phyloP scores from a whole-genome alignment of 2,329 filamentous ascomycete genomes.

The Ceratocystis papillata region DNA sequence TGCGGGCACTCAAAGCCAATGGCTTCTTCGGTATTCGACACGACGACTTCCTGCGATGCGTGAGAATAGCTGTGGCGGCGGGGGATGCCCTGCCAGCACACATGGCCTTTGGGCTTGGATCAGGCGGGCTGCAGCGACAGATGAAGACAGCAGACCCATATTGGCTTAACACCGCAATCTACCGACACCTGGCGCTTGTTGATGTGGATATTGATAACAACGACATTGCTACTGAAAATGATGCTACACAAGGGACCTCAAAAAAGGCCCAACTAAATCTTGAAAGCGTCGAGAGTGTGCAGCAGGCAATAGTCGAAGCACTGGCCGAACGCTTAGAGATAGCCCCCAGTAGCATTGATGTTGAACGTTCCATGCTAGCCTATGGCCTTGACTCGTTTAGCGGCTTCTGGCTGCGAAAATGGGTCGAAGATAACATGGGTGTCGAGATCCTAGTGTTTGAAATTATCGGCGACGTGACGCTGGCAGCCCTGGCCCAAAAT shows the following conservation, averaged over 20 bases:
- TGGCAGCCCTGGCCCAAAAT: constrained; percentile 32
- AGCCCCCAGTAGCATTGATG: constrained; percentile 37
- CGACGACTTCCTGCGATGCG: constrained; percentile 39
- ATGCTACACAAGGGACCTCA: constrained; percentile 26
- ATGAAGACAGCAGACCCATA: constrained; percentile 45
- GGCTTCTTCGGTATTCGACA: constrained; percentile 47
- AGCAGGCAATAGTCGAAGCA: constrained; percentile 29
- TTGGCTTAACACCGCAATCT: constrained; percentile 43
- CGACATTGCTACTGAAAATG: neutral
- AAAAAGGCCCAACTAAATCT: constrained; percentile 24
- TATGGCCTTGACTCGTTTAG: constrained; percentile 46
- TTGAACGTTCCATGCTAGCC: constrained; percentile 33
- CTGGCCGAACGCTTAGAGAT: constrained; percentile 35
- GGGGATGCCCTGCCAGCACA: constrained; percentile 35
- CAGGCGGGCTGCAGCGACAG: constrained; percentile 43
- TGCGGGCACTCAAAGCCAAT: constrained; percentile 40
- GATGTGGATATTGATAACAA: constrained; percentile 31
- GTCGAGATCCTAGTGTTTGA: constrained; percentile 41
- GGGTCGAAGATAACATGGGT: constrained; percentile 38
- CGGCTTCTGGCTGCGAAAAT: constrained; percentile 43
- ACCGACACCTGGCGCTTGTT: constrained; percentile 39
- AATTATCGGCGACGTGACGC: constrained; percentile 37
- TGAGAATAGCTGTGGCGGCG: constrained; percentile 38
- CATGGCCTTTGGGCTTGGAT: constrained; percentile 44
- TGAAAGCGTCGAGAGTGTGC: constrained; percentile 30